A percentile compares a stretch with the other conserved stretches of the same genome.
phyloP scores from a whole-genome alignment of 257 asterid genomes.

The Sherardia arvensis region DNA sequence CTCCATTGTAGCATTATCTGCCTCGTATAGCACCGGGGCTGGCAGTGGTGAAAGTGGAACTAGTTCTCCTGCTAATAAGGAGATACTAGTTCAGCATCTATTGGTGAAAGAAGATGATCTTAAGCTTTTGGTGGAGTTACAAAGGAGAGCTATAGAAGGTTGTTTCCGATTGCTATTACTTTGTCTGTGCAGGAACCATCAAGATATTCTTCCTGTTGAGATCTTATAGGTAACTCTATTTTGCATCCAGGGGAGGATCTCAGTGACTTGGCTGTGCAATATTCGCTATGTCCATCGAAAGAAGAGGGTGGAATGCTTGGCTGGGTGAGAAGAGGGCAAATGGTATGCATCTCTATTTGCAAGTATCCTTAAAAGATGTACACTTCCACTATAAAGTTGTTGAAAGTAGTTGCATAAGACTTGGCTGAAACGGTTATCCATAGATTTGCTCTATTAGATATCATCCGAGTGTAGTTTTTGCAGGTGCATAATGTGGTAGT shows the following conservation, averaged over 20 bases:
- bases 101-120: conserved; percentile 88
- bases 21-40: conserved; percentile 53
- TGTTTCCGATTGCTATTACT: background rate
- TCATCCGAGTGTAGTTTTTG: background rate
- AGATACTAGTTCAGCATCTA: conserved; percentile 85
- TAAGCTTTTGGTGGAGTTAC: conserved; percentile 66
- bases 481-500: background rate
- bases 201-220: background rate
- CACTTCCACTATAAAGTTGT: too few relatives aligned
- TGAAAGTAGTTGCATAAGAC: background rate
- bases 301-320: conserved; percentile 99
- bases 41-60: conserved; percentile 36
- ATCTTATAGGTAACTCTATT: conserved; percentile 19
- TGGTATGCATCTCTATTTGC: conserved; percentile 47
- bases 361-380: too few relatives aligned
- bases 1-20: conserved; percentile 28
- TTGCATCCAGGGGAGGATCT: conserved; percentile 78
- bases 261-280: conserved; percentile 83
- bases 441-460: background rate
- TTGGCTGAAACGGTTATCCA: background rate
- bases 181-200: background rate
- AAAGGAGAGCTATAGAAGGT: conserved; percentile 68
- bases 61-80: conserved; percentile 46
- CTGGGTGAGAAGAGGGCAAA: conserved; percentile 97
- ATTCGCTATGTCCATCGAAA: conserved; percentile 88